Evolutionary conservation across 23 red algal species (phyloP).

Genomic region (Agarophyton chilense): DNA sequence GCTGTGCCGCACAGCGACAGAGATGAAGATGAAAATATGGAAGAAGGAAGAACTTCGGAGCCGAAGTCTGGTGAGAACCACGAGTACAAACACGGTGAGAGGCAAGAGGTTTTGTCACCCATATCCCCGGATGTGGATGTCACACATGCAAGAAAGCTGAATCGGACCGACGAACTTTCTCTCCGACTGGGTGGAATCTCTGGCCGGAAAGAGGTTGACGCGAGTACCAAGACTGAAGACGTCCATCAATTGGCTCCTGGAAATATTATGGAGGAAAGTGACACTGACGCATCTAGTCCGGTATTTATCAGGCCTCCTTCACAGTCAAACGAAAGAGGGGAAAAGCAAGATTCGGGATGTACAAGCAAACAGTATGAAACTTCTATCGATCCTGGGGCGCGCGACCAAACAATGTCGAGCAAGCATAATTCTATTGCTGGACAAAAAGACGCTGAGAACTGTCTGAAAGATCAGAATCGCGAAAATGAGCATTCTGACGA

Average conservation of each 20-base stretch:
- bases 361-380: background rate
- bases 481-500: background rate
- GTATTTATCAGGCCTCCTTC: background rate
- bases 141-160: background rate
- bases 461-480: background rate
- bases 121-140: conserved; percentile 32
- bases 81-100: background rate
- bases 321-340: background rate
- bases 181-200: background rate
- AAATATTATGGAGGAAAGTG: background rate
- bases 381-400: background rate
- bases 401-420: background rate
- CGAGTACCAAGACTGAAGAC: background rate
- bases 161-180: background rate
- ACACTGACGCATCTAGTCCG: background rate
- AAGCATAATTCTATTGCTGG: background rate
- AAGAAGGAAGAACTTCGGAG: background rate
- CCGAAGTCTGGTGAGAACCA: background rate
- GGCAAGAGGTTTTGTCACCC: background rate
- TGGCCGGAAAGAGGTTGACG: background rate
- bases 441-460: background rate
- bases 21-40: background rate
- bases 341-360: background rate
- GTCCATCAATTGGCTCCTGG: background rate
- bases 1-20: background rate